These are phyloP conservation scores for Fonsecaea monophora DNA, from an alignment of 2,329 filamentous ascomycete species.

Conservation along the genomic window DNA sequence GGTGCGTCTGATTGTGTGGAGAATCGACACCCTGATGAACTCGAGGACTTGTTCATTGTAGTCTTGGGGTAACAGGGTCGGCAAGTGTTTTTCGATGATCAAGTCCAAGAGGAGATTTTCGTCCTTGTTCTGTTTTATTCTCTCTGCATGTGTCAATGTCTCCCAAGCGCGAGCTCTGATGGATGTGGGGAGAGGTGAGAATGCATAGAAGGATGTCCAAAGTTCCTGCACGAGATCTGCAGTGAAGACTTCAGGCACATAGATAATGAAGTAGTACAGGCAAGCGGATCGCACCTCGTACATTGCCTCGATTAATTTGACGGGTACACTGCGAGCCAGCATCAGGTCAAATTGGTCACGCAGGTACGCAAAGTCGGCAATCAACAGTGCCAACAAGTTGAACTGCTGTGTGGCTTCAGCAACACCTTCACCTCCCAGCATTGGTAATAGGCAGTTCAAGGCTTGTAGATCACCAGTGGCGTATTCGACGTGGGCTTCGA, in stretches of 20 bases:
- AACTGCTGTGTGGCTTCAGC: constrained; percentile 21
- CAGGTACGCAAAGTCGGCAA: constrained; percentile 31
- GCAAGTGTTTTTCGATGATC: constrained; percentile 34
- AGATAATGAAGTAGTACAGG: constrained; percentile 38
- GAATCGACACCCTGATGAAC: constrained; percentile 34
- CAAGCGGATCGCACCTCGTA: constrained; percentile 27
- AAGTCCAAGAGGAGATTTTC: constrained; percentile 32
- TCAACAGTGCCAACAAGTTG: constrained; percentile 26
- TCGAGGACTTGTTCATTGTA: constrained; percentile 34
- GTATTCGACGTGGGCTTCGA: constrained; percentile 26
- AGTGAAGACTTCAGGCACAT: constrained; percentile 68
- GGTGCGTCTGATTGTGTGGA: constrained; percentile 29
- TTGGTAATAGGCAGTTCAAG: constrained; percentile 21
- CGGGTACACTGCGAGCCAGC: constrained; percentile 16
- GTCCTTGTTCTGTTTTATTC: constrained; percentile 44
- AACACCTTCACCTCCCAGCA: constrained; percentile 17
- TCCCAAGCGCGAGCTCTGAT: constrained; percentile 74
- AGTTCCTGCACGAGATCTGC: constrained; percentile 67
- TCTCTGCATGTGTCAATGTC: constrained; percentile 60
- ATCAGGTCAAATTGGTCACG: constrained; percentile 20
- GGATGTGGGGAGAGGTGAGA: constrained; percentile 62
- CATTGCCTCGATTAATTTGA: constrained; percentile 25
- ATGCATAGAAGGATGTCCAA: constrained; percentile 76
- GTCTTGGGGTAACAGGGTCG: constrained; percentile 29
- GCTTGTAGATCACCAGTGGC: constrained; percentile 34